Percentiles rank a stretch among this genome's conserved stretches.
These are phyloP conservation scores for Xanthoparmelia taractica DNA, from an alignment of 495 filamentous ascomycete genomes.

Conservation along the genomic window DNA sequence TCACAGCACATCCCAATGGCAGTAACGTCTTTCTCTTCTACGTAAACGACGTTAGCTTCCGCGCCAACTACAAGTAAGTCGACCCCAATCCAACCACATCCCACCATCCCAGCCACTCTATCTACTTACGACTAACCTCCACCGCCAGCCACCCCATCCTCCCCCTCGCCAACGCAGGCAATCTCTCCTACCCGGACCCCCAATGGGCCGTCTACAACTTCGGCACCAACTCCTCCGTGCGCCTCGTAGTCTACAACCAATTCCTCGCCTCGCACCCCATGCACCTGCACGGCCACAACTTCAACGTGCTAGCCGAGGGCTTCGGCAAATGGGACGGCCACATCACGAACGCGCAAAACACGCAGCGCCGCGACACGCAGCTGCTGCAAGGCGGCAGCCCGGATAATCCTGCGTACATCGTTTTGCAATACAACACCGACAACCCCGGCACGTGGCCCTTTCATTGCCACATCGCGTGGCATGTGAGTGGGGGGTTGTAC, in stretches of 20 bases:
- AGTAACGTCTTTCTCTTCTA: too few species aligned
- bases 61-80: too few species aligned
- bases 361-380: constrained; percentile 54
- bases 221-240: constrained; percentile 44
- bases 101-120: too few species aligned
- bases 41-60: too few species aligned
- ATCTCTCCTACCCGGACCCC: constrained; percentile 42
- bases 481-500: constrained; percentile 27
- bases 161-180: constrained; percentile 43
- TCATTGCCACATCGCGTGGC: constrained; percentile 33
- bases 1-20: too few species aligned
- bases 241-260: constrained; percentile 51
- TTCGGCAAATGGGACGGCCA: constrained; percentile 28
- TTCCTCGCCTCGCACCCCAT: constrained; percentile 31
- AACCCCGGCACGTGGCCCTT: constrained; percentile 28
- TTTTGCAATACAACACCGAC: constrained; percentile 24
- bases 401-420: constrained; percentile 35
- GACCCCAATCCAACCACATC: not conserved
- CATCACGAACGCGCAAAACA: constrained; percentile 30
- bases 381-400: constrained; percentile 36
- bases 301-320: constrained; percentile 33
- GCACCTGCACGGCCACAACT: constrained; percentile 40
- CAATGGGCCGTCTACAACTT: constrained; percentile 51
- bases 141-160: constrained; percentile 36
- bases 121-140: not conserved